Evolutionary conservation across 176 grass and related monocot species (phyloP), one percentile per base, ranked within the genome.

Genomic region (Pontederia crassipes): DNA sequence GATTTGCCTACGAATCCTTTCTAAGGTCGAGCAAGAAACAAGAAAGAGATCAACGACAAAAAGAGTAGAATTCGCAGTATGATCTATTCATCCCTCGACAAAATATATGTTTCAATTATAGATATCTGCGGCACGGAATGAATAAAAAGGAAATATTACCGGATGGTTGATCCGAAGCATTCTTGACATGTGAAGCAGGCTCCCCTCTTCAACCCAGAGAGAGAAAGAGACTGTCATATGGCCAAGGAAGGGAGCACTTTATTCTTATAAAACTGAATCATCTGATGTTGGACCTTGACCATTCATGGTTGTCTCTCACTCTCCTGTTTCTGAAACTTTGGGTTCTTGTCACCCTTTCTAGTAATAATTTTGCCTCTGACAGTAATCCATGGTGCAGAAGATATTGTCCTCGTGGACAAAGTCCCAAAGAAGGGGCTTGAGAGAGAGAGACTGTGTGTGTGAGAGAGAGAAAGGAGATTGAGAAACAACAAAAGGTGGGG

Each of bases 281-380:
- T 51, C 55, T 77, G 74, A 69, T 77, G 74, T 59, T 62, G 59
- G 48, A 49, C 55, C 57, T 77, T 69, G 74, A 77, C 74, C 57
- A 13, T 62, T 77, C 74, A 69, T 77, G 24, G 6, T 45, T 69
- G 28, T 66, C 28, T 54, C 55, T 61, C 24, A 29, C 15, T 61
- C 13, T 26, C 50, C 71, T 46, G 15, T 65, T 14, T 12, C 46
- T 48, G 17, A 12, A 65, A 28, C 46, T 65, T 26, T 51, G 46
- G 10, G 45, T 65, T 28, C 62, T 27, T 65, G 46, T 49, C 46
- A 45, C 47, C 62, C 26, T 49, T 24, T 49, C 47, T 8, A 26
- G 46, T 27, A 65, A 52, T 65, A 65, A 65, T 65, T 65, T 52
- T n/a, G 12, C 48, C 62, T 65, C 17, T 52, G 62, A 49, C 48